Conservation (phyloP, 495 filamentous ascomycete species). For the Paragyromitra xinjiangensis region DNA sequence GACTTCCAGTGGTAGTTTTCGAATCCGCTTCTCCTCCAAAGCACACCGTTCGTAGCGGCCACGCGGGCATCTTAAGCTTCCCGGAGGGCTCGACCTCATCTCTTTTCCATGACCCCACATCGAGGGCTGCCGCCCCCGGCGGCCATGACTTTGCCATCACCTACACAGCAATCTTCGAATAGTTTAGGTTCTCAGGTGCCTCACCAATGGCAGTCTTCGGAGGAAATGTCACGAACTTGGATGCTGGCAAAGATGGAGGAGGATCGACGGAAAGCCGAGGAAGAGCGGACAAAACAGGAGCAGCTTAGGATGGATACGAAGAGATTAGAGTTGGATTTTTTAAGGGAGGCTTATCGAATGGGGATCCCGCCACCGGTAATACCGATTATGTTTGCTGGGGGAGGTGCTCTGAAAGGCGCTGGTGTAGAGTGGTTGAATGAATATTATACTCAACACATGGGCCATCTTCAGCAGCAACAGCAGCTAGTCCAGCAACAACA, state of each 20-base stretch:
- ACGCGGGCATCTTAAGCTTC: constrained; percentile 42
- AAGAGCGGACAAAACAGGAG: constrained; percentile 87
- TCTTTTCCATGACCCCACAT: constrained; percentile 75
- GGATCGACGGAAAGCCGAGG: constrained; percentile 82
- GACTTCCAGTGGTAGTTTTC: constrained; percentile 54
- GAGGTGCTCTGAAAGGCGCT: constrained; percentile 71
- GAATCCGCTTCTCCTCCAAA: constrained; percentile 50
- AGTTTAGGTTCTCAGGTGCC: constrained; percentile 75
- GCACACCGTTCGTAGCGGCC: constrained; percentile 47
- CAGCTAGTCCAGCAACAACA: constrained; percentile 63
- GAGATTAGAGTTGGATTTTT: constrained; percentile 82
- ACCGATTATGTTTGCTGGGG: constrained; percentile 87
- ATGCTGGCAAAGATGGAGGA: constrained; percentile 84
- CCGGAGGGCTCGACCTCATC: constrained; percentile 39
- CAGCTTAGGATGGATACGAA: constrained; percentile 79
- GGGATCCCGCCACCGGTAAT: constrained; percentile 87
- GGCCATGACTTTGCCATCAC: constrained; percentile 71
- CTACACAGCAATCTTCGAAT: constrained; percentile 61
- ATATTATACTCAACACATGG: constrained; percentile 65
- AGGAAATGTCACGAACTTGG: constrained; percentile 85
- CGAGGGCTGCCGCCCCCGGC: constrained; percentile 77
- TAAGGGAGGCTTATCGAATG: constrained; percentile 78
- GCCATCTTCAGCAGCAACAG: constrained; percentile 65
- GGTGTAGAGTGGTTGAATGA: constrained; percentile 80
- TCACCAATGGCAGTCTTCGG: constrained; percentile 74